Conservation (phyloP, 441 rosid genomes). For the Hypseocharis bilobata region DNA sequence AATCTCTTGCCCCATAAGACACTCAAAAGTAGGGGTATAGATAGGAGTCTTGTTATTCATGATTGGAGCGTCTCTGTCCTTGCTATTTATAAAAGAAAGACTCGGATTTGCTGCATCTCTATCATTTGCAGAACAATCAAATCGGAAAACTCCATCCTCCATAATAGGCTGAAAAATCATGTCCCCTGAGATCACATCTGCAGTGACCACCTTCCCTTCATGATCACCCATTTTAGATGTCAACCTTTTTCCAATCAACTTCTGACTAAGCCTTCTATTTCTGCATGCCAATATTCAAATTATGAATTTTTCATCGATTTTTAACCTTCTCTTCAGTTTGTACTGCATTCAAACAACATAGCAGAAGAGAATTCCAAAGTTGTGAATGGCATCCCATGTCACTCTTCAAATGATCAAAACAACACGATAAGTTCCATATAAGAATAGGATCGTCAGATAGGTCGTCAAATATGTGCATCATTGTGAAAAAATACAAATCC, state of each 20-base stretch:
- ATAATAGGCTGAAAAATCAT: slow-evolving; percentile 67
- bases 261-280: slow-evolving; percentile 19
- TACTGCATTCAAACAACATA: slow-evolving; percentile 1
- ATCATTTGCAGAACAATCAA: slow-evolving; percentile 54
- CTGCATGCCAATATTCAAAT: slow-evolving; percentile 26
- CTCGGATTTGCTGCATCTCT: slow-evolving; percentile 56
- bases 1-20: slow-evolving; percentile 43
- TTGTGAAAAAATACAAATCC: too few species aligned
- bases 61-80: slow-evolving; percentile 50
- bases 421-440: background rate
- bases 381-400: background rate
- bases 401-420: background rate
- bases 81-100: slow-evolving; percentile 50
- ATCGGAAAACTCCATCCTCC: slow-evolving; percentile 68
- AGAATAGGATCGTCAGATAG: too few species aligned
- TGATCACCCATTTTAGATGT: slow-evolving; percentile 34
- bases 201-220: slow-evolving; percentile 27
- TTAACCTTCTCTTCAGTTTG: background rate
- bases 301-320: background rate
- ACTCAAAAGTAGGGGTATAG: slow-evolving; percentile 40
- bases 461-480: too few species aligned
- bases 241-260: slow-evolving; percentile 8
- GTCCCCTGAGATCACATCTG: slow-evolving; percentile 29
- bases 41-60: slow-evolving; percentile 35
- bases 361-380: background rate